Percentiles rank a stretch among this genome's conserved stretches.
These are phyloP conservation scores for Zelonia costaricensis DNA, from an alignment of 208 protist species.

Conservation along the genomic window DNA sequence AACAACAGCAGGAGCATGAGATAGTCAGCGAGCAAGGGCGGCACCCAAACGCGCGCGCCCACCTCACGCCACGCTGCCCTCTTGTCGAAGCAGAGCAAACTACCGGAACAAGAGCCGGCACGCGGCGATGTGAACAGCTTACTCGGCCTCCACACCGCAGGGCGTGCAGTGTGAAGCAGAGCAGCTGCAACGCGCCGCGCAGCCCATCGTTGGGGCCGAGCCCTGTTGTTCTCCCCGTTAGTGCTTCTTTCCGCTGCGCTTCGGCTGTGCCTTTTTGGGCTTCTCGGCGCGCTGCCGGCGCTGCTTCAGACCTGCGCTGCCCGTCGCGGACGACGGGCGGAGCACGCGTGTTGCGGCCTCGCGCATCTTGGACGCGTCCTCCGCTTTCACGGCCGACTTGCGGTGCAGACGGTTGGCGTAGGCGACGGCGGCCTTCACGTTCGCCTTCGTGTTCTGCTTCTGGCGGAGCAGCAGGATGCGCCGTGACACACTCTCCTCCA, in stretches of 20 bases:
- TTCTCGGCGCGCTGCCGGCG: constrained; percentile 41
- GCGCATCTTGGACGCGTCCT: constrained; percentile 39
- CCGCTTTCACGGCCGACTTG: constrained; percentile 23
- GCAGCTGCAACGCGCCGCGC: too few relatives aligned
- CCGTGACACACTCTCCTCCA: constrained; percentile 74
- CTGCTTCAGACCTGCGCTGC: constrained; percentile 24
- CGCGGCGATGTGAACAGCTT: too few relatives aligned
- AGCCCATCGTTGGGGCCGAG: too few relatives aligned
- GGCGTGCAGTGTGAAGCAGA: too few relatives aligned
- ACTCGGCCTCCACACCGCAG: too few relatives aligned
- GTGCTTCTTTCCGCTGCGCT: constrained; percentile 14
- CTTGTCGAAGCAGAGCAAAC: too few relatives aligned
- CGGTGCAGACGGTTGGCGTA: constrained; percentile 50
- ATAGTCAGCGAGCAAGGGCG: too few relatives aligned
- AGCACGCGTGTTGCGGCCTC: constrained; percentile 44
- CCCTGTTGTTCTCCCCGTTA: too few relatives aligned
- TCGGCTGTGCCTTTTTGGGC: constrained; percentile 29
- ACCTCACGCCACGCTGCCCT: too few relatives aligned
- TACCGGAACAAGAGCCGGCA: too few relatives aligned
- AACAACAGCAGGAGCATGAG: too few relatives aligned
- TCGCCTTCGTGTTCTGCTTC: constrained; percentile 57
- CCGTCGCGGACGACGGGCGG: constrained; percentile 31
- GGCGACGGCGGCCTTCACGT: constrained; percentile 67
- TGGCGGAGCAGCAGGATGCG: constrained; percentile 75
- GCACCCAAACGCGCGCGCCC: too few relatives aligned